Evolutionary conservation across 73 alveolate species (phyloP).

Genomic region (Uronychia binucleata): DNA sequence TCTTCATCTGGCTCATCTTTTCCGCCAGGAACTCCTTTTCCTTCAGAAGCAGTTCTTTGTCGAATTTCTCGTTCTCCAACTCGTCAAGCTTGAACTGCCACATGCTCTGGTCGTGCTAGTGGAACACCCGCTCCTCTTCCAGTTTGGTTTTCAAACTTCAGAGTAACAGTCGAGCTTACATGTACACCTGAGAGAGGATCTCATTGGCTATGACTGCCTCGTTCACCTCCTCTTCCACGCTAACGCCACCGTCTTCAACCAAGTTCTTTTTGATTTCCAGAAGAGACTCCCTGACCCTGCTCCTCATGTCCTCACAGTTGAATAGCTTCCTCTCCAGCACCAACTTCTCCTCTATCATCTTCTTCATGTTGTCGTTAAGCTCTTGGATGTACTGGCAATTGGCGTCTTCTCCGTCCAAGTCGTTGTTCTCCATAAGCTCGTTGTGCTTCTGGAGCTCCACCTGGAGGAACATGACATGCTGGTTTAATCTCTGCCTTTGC

Average conservation of each 20-base stretch:
- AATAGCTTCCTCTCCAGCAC: neutral
- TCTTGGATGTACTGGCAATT: neutral
- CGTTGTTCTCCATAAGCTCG: neutral
- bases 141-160: neutral
- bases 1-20: neutral
- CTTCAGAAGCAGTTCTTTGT: neutral
- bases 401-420: neutral
- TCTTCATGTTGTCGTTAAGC: neutral
- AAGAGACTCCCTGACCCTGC: neutral
- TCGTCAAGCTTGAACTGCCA: neutral
- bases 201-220: neutral
- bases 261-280: neutral
- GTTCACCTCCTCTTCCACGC: neutral
- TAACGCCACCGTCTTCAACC: neutral
- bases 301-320: neutral
- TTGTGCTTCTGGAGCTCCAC: neutral
- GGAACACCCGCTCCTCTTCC: neutral
- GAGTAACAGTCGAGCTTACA: neutral
- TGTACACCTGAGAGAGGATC: neutral
- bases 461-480: neutral
- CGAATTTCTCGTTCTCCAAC: neutral
- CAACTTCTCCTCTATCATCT: neutral
- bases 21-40: conserved; percentile 1
- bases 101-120: neutral
- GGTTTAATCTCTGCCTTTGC: neutral